Base-by-base conservation (phyloP, 1,284 basidiomycete genomes). In the Anthracocystis panici-leucophaei region DNA sequence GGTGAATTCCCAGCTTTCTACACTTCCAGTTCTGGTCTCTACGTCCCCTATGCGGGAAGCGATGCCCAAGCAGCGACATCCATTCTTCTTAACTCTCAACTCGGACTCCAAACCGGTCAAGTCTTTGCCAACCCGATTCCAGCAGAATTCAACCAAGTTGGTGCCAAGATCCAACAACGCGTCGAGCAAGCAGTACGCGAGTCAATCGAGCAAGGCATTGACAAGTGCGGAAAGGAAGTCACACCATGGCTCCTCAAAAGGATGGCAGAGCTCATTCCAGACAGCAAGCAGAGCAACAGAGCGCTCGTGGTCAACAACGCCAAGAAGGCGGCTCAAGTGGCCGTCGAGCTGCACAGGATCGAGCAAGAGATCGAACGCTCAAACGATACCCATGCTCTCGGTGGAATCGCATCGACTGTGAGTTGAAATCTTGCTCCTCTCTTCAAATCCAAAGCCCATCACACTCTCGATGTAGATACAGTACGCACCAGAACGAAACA, bases 221-320 rank as follows among this genome's bases (percentile, higher is more conserved):
- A 90, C 81, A 91, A 89, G 77, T 87, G 88, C 14, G 97, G 97
- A 7, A 98, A 97, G 82, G 92, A 94, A 72, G 95, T 90, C 11
- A 99, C 97, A 1, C 97, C 97, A 3, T 99, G 96, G 96, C 88
- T 99, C 12, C 88, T 99, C 31, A 88, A 89, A 63, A 90, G 95
- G 20, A 92, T 99, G 2, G 89, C 89, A 9, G 91, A 97, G 84
- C 87, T 99, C 50, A 94, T 93, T 0, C 83, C 88, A 42, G 93
- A 93, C 4, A 77, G 78, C 55, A 69, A 82, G 57, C 42, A 68
- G 48, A 79, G 87, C 89, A 96, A 99, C 86, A 88, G 96, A 67
- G 94, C 92, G 6, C 88, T 99, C 16, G 90, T 99, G 44, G 90
- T 93, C 86, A 98, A 97, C 84, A 95, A 95, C n/a, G 94, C 95